A percentile compares a stretch with the other conserved stretches of the same genome.
These are phyloP conservation scores for Tylopilus sp. DNA, from an alignment of 768 basidiomycete genomes.

Conservation along the genomic window DNA sequence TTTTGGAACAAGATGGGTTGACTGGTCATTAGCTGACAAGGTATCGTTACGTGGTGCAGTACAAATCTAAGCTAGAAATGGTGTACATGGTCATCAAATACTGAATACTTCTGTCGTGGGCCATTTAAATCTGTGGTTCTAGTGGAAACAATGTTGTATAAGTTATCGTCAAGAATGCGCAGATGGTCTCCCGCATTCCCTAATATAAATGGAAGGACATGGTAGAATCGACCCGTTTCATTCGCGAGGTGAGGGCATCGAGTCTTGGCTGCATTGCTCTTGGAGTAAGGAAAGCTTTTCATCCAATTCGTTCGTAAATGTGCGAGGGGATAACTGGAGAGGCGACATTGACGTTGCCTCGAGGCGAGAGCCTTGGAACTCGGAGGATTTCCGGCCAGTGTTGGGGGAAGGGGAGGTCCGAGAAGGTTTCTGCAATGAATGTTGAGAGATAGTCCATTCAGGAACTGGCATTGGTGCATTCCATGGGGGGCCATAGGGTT, in stretches of 20 bases:
- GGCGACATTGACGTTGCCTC: neutral
- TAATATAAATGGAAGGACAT: neutral
- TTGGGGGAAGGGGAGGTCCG: neutral
- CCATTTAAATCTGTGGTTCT: neutral
- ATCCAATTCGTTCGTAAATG: conserved; percentile 17
- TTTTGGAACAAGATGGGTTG: conserved; percentile 38
- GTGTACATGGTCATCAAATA: conserved; percentile 2
- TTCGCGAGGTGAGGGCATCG: conserved; percentile 1
- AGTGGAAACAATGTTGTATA: conserved; percentile 4
- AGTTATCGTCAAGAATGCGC: conserved; percentile 8
- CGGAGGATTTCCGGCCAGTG: neutral
- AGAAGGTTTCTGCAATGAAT: neutral
- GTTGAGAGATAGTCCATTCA: conserved; percentile 1
- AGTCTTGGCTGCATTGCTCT: conserved; percentile 5
- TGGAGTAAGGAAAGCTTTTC: conserved; percentile 20
- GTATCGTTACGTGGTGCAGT: conserved; percentile 4
- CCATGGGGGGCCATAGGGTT: conserved; percentile 38
- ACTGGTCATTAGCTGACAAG: neutral
- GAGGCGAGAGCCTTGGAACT: neutral
- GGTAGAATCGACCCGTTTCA: neutral
- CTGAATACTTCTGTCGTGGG: neutral
- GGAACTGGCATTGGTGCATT: conserved; percentile 29
- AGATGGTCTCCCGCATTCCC: neutral
- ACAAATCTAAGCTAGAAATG: conserved; percentile 15
- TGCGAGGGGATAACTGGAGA: conserved; percentile 14